phyloP scores from a whole-genome alignment of 2,329 filamentous ascomycete genomes.

The Colletotrichum tabaci region DNA sequence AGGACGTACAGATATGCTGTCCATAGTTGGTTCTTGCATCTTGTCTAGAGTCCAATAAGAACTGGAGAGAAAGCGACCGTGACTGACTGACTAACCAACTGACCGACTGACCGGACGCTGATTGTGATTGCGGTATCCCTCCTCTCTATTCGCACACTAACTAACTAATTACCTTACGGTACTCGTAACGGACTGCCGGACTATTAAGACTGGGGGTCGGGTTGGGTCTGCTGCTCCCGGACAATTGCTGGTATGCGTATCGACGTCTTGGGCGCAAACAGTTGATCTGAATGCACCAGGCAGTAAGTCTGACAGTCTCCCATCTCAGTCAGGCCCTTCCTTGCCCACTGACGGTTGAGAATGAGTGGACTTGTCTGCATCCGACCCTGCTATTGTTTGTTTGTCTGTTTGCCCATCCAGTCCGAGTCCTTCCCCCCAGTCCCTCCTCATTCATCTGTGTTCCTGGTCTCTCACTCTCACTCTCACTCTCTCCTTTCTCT shows the following conservation, averaged over 20 bases:
- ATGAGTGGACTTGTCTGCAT: conserved; percentile 4
- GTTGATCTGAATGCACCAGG: not conserved
- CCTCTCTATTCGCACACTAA: too few species aligned
- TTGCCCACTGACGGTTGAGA: not conserved
- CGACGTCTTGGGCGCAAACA: conserved; percentile 4
- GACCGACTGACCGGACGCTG: too few species aligned
- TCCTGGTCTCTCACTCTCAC: not conserved
- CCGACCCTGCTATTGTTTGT: not conserved
- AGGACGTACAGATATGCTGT: not conserved
- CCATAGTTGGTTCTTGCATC: not conserved
- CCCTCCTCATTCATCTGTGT: not conserved
- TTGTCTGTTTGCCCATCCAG: not conserved
- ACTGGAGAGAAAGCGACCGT: conserved; percentile 1
- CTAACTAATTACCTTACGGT: too few species aligned
- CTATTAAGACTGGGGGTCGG: too few species aligned
- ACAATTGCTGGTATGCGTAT: not conserved
- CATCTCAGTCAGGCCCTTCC: too few species aligned
- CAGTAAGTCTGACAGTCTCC: too few species aligned
- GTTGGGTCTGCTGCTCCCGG: conserved; percentile 15
- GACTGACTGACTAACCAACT: not conserved
- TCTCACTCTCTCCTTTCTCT: not conserved
- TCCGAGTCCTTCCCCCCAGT: not conserved
- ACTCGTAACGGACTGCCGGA: too few species aligned
- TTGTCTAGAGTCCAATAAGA: not conserved
- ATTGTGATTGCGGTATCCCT: too few species aligned